Evolutionary conservation across 176 grass and related monocot species (phyloP).

Genomic region (Oryza meyeriana): DNA sequence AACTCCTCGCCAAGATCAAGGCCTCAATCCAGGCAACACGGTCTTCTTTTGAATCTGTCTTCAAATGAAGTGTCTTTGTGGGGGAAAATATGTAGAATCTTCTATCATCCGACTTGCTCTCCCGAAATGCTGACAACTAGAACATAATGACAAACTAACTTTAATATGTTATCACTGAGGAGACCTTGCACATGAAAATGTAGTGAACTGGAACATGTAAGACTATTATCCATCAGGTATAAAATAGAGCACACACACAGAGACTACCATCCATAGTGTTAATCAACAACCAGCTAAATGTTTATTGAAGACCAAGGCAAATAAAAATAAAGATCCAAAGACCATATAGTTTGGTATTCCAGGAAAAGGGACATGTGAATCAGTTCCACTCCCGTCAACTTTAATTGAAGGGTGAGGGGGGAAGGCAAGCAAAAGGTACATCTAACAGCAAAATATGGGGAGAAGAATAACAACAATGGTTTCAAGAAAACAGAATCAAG

Average conservation of each 20-base stretch:
- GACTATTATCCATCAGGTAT: background rate
- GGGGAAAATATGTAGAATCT: constrained; percentile 90
- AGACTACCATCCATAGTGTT: background rate
- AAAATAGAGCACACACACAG: constrained; percentile 16
- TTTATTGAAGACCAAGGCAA: background rate
- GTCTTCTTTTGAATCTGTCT: constrained; percentile 60
- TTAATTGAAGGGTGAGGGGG: background rate
- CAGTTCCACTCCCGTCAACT: background rate
- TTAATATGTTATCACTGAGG: background rate
- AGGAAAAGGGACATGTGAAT: constrained; percentile 1
- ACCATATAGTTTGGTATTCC: background rate
- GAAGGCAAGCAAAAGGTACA: constrained; percentile 10
- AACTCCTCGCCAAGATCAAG: constrained; percentile 60
- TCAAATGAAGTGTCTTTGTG: constrained; percentile 70
- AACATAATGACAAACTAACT: constrained; percentile 26
- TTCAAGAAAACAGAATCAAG: constrained; percentile 13
- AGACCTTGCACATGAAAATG: constrained; percentile 13
- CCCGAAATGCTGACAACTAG: constrained; percentile 76
- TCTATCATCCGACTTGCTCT: constrained; percentile 73
- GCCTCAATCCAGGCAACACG: constrained; percentile 69
- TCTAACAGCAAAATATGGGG: background rate
- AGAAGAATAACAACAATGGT: background rate
- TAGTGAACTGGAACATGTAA: background rate
- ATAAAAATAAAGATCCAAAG: background rate
- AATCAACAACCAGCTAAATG: background rate